phyloP scores from a whole-genome alignment of 2,329 filamentous ascomycete species.

The Trichoderma breve region DNA sequence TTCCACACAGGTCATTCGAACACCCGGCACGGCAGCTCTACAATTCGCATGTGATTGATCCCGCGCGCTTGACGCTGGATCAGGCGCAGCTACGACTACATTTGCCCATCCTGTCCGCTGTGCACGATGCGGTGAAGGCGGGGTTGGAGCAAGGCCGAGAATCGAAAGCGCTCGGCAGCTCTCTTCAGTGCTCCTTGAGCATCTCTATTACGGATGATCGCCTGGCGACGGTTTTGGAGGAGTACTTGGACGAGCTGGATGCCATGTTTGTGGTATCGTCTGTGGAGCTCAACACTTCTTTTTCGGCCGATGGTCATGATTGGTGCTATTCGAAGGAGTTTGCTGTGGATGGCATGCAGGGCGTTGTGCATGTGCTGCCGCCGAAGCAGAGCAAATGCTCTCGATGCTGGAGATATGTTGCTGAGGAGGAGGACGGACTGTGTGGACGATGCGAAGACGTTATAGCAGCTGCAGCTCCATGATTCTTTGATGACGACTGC shows the following conservation, averaged over 20 bases:
- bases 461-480: background rate
- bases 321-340: slow-evolving; percentile 47
- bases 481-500: background rate
- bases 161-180: slow-evolving; percentile 73
- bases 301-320: slow-evolving; percentile 29
- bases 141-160: slow-evolving; percentile 71
- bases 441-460: slow-evolving; percentile 74
- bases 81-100: slow-evolving; percentile 42
- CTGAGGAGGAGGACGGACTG: slow-evolving; percentile 61
- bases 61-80: slow-evolving; percentile 38
- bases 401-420: slow-evolving; percentile 84
- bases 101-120: slow-evolving; percentile 49
- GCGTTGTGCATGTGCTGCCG: slow-evolving; percentile 46
- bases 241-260: slow-evolving; percentile 53
- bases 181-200: slow-evolving; percentile 72
- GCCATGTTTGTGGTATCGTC: slow-evolving; percentile 68
- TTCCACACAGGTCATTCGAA: slow-evolving; percentile 27
- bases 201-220: slow-evolving; percentile 45
- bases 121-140: slow-evolving; percentile 67
- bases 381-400: slow-evolving; percentile 68
- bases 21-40: slow-evolving; percentile 51
- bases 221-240: slow-evolving; percentile 37
- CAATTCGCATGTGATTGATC: slow-evolving; percentile 42
- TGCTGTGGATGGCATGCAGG: slow-evolving; percentile 38
- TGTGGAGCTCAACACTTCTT: slow-evolving; percentile 47